Base-by-base conservation (phyloP, 2,329 filamentous ascomycete genomes). In the Didymella lethalis region DNA sequence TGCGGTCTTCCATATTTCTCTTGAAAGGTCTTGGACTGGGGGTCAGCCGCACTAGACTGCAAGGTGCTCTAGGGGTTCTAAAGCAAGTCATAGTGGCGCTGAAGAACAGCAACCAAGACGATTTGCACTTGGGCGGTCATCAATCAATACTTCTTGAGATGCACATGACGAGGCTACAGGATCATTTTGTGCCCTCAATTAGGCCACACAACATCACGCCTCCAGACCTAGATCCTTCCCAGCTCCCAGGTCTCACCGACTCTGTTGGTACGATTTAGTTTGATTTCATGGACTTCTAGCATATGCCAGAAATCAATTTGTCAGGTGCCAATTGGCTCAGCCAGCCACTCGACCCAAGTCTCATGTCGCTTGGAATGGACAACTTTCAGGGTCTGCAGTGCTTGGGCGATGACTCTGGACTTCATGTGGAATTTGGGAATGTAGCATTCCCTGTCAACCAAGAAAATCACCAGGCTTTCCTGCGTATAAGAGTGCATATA, bases 191-290 rank as follows among this genome's bases (percentile, higher is more conserved):
- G 8, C 47, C 47, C 10, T 49, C 47, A 3, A 49, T 34, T 38
- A 32, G 47, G 32, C 47, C 47, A 28, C 47, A 49, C 32, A 49
- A 49, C 47, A 49, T 49, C 10, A 49, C 47, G 16, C 47, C 47
- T 18, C 47, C 47, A 28, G 34, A 49, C 25, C 7, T 28, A 11
- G 47, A 29, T 40, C 23, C 34, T 18, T 38, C 47, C 10, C 47
- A 40, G 14, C 34, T 40, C 32, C 12, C 32, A 16, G 14, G 14
- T 16, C 6, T 34, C 11, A 5, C 12, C 32, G 16, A 34, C 16
- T 5, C 32, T 16, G 4, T 34, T 12, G 32, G 16, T 5, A n/a
- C 32, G 5, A 34, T 3, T 16, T 12, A 34, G 14, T 16, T 34
- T 7, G 32, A 34, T 34, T 14, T 34, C 10, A 34, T 34, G 32